Base-by-base conservation (phyloP, 2,329 filamentous ascomycete genomes). In the Arthrobotrys pseudoclavata region DNA sequence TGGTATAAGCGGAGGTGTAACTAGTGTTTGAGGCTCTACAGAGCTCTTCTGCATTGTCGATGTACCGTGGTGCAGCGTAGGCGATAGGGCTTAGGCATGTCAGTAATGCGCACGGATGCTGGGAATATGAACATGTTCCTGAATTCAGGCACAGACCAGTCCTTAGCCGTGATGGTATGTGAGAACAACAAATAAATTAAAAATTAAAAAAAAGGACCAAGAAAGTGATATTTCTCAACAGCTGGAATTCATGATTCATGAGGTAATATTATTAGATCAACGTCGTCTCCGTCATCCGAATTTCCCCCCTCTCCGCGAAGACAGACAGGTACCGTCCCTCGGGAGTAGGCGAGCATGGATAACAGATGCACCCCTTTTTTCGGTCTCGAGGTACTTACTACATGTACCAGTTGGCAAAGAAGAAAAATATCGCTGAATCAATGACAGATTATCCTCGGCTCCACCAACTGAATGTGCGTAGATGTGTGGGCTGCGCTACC, bases 111-210 rank as follows among this genome's bases (percentile, higher is more conserved):
- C 69, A 72, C 69, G 69, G 69, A 72, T 72, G 69, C 22, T 40
- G 37, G 37, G 68, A 42, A 45, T 61, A 5, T 60, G 42, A 45
- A 37, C 61, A 24, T 40, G 68, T 70, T 70, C 68, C 68, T 70
- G 68, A 70, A 70, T 70, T 63, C 67, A 70, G 67, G 67, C 67
- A 70, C 67, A 70, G 67, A 70, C 67, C 67, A 70, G 22, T 64
- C 40, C 60, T 62, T 66, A 40, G 55, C 48, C 47, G 68, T 29
- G 50, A 70, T 26, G 24, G 31, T 57, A 57, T 57, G 13, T n/a
- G n/a, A 29, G 57, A 1, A 18, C 1, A 40, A 12, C 37, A 31
- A 37, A 45, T 1, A 18, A 20, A 20, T 20, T 1, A 7, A 20
- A 66, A 40, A 53, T n/a, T n/a, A 66, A 53, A 47, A 42, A 45